These are phyloP conservation scores for Ailanthus altissimus DNA, from an alignment of 345 rosid genomes.

Conservation along the genomic window DNA sequence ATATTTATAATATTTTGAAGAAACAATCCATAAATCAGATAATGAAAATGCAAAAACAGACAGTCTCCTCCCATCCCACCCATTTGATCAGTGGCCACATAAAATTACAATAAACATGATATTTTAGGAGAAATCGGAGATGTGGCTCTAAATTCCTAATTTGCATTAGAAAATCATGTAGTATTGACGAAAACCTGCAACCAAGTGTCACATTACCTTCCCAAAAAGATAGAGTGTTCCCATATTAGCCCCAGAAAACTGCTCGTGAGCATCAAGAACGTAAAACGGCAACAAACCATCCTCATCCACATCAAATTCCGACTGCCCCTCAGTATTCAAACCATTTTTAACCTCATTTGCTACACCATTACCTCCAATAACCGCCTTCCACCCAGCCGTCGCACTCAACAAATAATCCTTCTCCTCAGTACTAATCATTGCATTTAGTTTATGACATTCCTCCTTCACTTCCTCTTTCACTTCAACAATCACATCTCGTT, in stretches of 20 bases:
- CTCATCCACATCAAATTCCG: slow-evolving; percentile 68
- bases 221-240: slow-evolving; percentile 88
- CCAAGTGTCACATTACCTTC: slow-evolving; percentile 54
- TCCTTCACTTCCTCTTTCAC: slow-evolving; percentile 34
- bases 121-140: background rate
- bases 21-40: background rate
- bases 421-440: slow-evolving; percentile 56
- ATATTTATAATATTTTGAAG: background rate
- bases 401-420: slow-evolving; percentile 75
- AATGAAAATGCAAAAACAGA: background rate
- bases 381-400: slow-evolving; percentile 79
- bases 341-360: slow-evolving; percentile 30
- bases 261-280: slow-evolving; percentile 83
- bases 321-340: slow-evolving; percentile 38
- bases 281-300: slow-evolving; percentile 78
- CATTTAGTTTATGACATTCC: slow-evolving; percentile 57
- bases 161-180: slow-evolving; percentile 1
- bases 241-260: slow-evolving; percentile 74
- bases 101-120: background rate
- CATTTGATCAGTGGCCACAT: background rate
- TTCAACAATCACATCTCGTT: slow-evolving; percentile 34
- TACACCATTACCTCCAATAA: slow-evolving; percentile 42
- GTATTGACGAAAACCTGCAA: slow-evolving; percentile 5
- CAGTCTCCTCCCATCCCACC: background rate
- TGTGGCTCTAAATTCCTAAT: too few relatives aligned